phyloP scores from a whole-genome alignment of 2,329 filamentous ascomycete species.

The Podosphaera leucotricha region DNA sequence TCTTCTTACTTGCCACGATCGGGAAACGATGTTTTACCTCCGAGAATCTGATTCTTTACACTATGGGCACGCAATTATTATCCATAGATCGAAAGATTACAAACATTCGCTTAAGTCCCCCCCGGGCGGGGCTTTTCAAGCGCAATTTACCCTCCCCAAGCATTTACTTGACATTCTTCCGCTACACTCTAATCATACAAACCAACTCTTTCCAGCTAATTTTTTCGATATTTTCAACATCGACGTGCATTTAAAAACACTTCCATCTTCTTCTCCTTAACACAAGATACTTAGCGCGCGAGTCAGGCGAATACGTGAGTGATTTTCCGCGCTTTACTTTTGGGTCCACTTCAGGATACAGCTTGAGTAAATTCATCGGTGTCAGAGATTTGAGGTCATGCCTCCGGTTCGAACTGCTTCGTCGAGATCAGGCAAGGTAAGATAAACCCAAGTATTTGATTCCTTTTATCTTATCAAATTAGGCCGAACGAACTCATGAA shows the following conservation, averaged over 20 bases:
- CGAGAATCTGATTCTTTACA: not conserved
- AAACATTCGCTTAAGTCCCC: not conserved
- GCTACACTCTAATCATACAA: not conserved
- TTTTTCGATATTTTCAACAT: not conserved
- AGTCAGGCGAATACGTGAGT: not conserved
- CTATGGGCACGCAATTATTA: not conserved
- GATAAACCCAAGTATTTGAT: not conserved
- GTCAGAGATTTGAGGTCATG: slow-evolving; percentile 1
- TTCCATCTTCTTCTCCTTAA: not conserved
- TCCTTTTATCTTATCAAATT: not conserved
- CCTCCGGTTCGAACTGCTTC: not conserved
- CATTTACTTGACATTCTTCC: not conserved
- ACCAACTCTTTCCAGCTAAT: not conserved
- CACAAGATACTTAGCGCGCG: not conserved
- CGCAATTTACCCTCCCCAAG: not conserved
- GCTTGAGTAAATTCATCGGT: not conserved
- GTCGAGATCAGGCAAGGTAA: not conserved
- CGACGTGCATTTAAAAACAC: not conserved
- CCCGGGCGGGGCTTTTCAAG: not conserved
- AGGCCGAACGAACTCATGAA: slow-evolving; percentile 55
- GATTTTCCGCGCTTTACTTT: not conserved
- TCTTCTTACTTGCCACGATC: not conserved
- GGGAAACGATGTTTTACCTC: not conserved
- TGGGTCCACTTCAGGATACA: not conserved
- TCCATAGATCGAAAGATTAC: not conserved